Evolutionary conservation across 345 rosid genomes (phyloP).

Genomic region (Limnanthes douglasii): DNA sequence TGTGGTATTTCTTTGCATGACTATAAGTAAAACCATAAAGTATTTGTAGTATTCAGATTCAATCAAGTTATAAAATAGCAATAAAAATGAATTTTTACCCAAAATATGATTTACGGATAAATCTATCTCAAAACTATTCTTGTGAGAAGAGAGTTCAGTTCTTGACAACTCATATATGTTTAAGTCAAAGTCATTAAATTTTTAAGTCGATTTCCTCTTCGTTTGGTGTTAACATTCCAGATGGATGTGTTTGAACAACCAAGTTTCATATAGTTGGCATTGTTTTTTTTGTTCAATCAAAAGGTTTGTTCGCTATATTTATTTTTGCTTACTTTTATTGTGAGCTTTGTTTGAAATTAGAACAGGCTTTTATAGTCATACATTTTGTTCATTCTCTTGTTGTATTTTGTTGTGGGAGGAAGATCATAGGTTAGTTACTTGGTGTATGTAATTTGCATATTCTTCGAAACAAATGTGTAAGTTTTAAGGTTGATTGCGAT

Average conservation of each 20-base stretch:
- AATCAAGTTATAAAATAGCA: too few relatives aligned
- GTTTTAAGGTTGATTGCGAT: too few relatives aligned
- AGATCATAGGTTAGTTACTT: constrained; percentile 1
- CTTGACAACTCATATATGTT: constrained; percentile 3
- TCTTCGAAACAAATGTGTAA: too few relatives aligned
- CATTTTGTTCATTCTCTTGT: constrained; percentile 10
- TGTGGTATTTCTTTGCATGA: too few relatives aligned
- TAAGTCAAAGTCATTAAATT: constrained; percentile 4
- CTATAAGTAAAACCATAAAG: too few relatives aligned
- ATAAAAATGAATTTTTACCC: too few relatives aligned
- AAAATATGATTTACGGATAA: too few relatives aligned
- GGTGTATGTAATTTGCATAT: background rate
- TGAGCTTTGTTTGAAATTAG: constrained; percentile 36
- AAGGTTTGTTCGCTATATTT: constrained; percentile 45
- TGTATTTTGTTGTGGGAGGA: constrained; percentile 2
- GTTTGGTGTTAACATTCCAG: constrained; percentile 40
- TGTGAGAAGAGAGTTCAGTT: too few relatives aligned
- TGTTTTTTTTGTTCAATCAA: constrained; percentile 31
- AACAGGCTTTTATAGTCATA: constrained; percentile 15
- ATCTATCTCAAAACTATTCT: too few relatives aligned
- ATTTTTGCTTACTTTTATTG: constrained; percentile 28
- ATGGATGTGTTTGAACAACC: constrained; percentile 42
- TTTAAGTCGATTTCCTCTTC: constrained; percentile 7
- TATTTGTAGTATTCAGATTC: too few relatives aligned
- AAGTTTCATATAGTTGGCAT: constrained; percentile 28